These are phyloP conservation scores for Paraphoma chrysanthemicola DNA, from an alignment of 2,329 filamentous ascomycete genomes.

Conservation along the genomic window DNA sequence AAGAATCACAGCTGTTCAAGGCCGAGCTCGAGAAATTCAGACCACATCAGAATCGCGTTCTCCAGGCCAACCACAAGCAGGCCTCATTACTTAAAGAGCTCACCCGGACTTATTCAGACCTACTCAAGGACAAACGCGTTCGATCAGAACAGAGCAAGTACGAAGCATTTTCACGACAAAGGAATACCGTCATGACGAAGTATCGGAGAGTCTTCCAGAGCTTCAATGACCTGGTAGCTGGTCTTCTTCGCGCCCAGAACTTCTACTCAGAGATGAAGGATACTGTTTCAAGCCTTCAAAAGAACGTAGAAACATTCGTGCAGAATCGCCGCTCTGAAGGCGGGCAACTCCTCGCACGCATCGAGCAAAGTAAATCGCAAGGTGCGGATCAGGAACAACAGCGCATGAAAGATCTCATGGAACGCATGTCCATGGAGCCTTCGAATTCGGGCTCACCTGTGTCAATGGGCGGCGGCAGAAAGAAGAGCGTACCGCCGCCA, in stretches of 20 bases:
- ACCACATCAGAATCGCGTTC: conserved; percentile 85
- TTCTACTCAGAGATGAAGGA: conserved; percentile 98
- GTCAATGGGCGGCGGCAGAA: conserved; percentile 35
- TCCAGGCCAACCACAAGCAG: conserved; percentile 96
- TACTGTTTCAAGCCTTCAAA: conserved; percentile 86
- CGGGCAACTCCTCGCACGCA: conserved; percentile 84
- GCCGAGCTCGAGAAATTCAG: conserved; percentile 97
- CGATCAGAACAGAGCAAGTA: conserved; percentile 95
- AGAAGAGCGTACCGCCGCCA: conserved; percentile 51
- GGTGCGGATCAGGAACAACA: conserved; percentile 85
- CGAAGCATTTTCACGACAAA: conserved; percentile 83
- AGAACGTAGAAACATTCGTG: conserved; percentile 97
- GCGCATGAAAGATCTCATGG: conserved; percentile 87
- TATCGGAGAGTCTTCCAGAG: conserved; percentile 94
- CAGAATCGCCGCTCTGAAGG: conserved; percentile 93
- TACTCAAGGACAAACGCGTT: conserved; percentile 93
- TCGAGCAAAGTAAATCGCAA: conserved; percentile 77
- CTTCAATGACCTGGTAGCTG: conserved; percentile 87
- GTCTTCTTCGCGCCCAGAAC: conserved; percentile 83
- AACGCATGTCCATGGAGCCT: conserved; percentile 85
- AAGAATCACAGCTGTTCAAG: conserved; percentile 91
- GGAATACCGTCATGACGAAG: conserved; percentile 78
- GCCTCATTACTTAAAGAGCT: conserved; percentile 93
- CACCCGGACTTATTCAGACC: conserved; percentile 81
- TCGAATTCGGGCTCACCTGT: conserved; percentile 39